These are phyloP conservation scores for Arctostaphylos glauca DNA, from an alignment of 148 eudicot genomes.

Conservation along the genomic window DNA sequence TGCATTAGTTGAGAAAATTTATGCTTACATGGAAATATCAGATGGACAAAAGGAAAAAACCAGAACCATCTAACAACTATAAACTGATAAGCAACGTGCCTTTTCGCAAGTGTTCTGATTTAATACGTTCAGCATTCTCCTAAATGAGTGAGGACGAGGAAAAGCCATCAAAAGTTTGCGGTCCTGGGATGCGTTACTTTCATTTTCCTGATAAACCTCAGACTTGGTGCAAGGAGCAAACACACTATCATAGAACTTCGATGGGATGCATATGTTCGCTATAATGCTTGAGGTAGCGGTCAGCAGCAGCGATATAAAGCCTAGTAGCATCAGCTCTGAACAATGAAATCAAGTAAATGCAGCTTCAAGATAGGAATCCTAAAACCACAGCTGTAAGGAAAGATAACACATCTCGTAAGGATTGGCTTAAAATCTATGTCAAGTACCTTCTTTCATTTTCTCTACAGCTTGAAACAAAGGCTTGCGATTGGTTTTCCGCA, in stretches of 20 bases:
- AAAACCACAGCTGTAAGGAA: background rate
- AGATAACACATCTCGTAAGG: background rate
- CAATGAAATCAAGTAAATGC: conserved; percentile 13
- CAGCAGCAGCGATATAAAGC: conserved; percentile 87
- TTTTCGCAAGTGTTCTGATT: conserved; percentile 66
- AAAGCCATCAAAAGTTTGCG: conserved; percentile 62
- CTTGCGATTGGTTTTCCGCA: conserved; percentile 68
- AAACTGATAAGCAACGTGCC: conserved; percentile 45
- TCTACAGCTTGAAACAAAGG: conserved; percentile 92
- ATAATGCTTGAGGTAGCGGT: conserved; percentile 87
- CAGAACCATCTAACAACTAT: background rate
- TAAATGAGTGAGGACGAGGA: conserved; percentile 30
- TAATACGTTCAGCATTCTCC: conserved; percentile 57
- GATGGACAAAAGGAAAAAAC: background rate
- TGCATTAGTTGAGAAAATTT: background rate
- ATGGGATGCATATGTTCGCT: conserved; percentile 76
- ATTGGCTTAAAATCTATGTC: background rate
- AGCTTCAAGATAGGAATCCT: conserved; percentile 10
- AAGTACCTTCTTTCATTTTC: conserved; percentile 98
- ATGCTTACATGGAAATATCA: conserved; percentile 4
- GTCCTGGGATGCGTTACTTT: conserved; percentile 35
- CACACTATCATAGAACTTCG: conserved; percentile 66
- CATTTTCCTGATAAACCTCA: conserved; percentile 47
- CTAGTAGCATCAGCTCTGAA: conserved; percentile 96
- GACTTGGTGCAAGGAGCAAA: conserved; percentile 82